Evolutionary conservation across 352 stramenopile species (phyloP).

Genomic region (Salisapilia sapeloensis): DNA sequence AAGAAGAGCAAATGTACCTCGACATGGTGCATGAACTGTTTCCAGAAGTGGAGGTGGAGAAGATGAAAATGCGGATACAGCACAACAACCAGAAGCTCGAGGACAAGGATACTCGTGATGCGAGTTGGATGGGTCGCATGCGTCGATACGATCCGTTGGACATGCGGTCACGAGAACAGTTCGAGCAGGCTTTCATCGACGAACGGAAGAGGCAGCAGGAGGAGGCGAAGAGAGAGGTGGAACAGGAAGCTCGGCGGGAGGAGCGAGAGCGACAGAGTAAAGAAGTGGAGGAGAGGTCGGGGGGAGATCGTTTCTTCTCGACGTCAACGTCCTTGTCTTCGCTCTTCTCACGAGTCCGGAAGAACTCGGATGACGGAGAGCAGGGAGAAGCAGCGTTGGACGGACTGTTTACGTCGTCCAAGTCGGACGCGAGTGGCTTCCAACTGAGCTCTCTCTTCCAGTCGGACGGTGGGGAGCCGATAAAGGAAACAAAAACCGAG

Average conservation of each 20-base stretch:
- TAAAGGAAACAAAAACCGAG: conserved; percentile 9
- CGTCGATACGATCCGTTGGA: conserved; percentile 52
- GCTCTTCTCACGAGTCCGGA: conserved; percentile 58
- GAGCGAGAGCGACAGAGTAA: conserved; percentile 20
- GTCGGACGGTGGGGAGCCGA: conserved; percentile 29
- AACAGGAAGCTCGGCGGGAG: conserved; percentile 3
- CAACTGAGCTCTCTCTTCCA: conserved; percentile 62
- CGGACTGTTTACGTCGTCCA: conserved; percentile 27
- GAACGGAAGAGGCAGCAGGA: conserved; percentile 2
- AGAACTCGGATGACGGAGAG: conserved; percentile 68
- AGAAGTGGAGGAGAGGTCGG: conserved; percentile 20
- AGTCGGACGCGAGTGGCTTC: conserved; percentile 10
- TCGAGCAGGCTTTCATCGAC: conserved; percentile 24
- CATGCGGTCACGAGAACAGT: conserved; percentile 15
- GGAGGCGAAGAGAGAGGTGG: conserved; percentile 1
- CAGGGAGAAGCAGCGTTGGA: conserved; percentile 59
- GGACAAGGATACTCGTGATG: conserved; percentile 55
- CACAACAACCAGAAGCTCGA: conserved; percentile 29
- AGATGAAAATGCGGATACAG: conserved; percentile 28
- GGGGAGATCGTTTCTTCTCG: conserved; percentile 57
- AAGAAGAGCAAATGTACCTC: conserved; percentile 30
- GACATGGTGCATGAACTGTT: conserved; percentile 40
- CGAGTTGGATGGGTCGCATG: conserved; percentile 60
- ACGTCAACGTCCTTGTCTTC: conserved; percentile 34
- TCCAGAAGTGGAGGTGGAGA: conserved; percentile 45